These are phyloP conservation scores for Blastobotrys petasosporus DNA, from an alignment of 1,139 yeast genomes.

Conservation along the genomic window DNA sequence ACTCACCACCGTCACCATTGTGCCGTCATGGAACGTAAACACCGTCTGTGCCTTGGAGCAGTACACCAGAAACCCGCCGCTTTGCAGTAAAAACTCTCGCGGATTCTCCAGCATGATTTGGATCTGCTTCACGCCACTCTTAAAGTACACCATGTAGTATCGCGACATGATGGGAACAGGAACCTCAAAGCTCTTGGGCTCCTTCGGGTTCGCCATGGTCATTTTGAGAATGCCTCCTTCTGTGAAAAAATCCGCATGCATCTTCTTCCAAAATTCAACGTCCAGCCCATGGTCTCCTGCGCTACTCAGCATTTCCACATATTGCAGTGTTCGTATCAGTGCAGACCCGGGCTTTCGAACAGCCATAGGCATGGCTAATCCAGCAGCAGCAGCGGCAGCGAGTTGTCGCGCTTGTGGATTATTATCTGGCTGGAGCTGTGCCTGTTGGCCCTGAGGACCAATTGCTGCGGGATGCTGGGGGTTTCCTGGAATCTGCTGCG, in stretches of 20 bases:
- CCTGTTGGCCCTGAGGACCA: not conserved
- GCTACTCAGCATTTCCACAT: constrained; percentile 37
- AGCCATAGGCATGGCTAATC: not conserved
- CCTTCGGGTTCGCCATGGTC: constrained; percentile 40
- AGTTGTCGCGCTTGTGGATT: not conserved
- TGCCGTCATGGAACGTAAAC: constrained; percentile 61
- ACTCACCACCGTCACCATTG: constrained; percentile 57
- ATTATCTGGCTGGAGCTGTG: not conserved
- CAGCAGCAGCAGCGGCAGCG: constrained; percentile 2
- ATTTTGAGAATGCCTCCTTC: constrained; percentile 44
- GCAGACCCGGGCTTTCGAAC: constrained; percentile 22
- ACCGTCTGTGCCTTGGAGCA: constrained; percentile 52
- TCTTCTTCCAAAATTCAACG: constrained; percentile 43
- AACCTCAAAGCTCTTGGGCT: constrained; percentile 56
- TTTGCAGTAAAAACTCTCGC: constrained; percentile 59
- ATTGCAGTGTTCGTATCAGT: constrained; percentile 35
- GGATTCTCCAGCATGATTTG: constrained; percentile 58
- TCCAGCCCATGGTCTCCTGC: constrained; percentile 36
- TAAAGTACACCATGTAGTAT: constrained; percentile 49
- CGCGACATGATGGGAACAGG: constrained; percentile 62
- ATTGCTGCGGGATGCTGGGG: not conserved
- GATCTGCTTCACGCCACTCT: constrained; percentile 51
- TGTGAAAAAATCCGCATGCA: constrained; percentile 45
- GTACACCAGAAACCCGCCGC: constrained; percentile 59
- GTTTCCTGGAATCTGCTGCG: not conserved